A percentile compares a stretch with the other conserved stretches of the same genome.
Conservation (phyloP, 176 grass and related monocot genomes). For the Oryza meridionalis region DNA sequence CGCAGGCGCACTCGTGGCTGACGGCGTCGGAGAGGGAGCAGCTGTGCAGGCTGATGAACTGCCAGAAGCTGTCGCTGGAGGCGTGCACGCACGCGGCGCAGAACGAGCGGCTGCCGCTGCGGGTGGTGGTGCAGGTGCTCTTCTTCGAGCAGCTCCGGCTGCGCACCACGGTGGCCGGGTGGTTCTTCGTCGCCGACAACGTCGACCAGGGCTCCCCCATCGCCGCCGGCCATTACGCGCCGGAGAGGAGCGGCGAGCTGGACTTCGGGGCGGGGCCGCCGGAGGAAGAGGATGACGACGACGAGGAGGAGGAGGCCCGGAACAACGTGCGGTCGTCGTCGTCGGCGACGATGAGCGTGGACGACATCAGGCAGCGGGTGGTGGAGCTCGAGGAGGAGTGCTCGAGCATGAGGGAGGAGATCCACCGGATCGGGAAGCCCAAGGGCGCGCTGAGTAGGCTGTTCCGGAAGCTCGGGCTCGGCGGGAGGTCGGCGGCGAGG, state of each 20-base stretch:
- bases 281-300: slow-evolving; percentile 11
- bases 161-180: slow-evolving; percentile 66
- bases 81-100: slow-evolving; percentile 91
- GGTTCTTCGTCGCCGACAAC: slow-evolving; percentile 70
- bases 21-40: slow-evolving; percentile 76
- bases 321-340: slow-evolving; percentile 36
- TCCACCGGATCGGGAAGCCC: slow-evolving; percentile 58
- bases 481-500: slow-evolving; percentile 19
- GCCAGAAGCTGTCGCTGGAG: slow-evolving; percentile 92
- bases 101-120: slow-evolving; percentile 83
- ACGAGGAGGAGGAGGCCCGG: slow-evolving; percentile 1
- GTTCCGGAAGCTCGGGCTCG: slow-evolving; percentile 54
- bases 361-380: slow-evolving; percentile 57
- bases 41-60: slow-evolving; percentile 84
- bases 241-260: slow-evolving; percentile 19
- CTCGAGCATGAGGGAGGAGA: slow-evolving; percentile 61
- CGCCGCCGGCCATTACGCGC: slow-evolving; percentile 25
- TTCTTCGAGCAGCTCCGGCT: slow-evolving; percentile 94
- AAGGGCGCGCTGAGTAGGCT: slow-evolving; percentile 53
- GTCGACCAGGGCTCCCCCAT: slow-evolving; percentile 36
- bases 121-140: slow-evolving; percentile 85
- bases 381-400: slow-evolving; percentile 68
- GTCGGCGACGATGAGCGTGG: slow-evolving; percentile 48
- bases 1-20: slow-evolving; percentile 84
- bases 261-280: background rate